A percentile compares a stretch with the other conserved stretches of the same genome.
phyloP scores from a whole-genome alignment of 2,329 filamentous ascomycete genomes.

The Talaromyces sp. region DNA sequence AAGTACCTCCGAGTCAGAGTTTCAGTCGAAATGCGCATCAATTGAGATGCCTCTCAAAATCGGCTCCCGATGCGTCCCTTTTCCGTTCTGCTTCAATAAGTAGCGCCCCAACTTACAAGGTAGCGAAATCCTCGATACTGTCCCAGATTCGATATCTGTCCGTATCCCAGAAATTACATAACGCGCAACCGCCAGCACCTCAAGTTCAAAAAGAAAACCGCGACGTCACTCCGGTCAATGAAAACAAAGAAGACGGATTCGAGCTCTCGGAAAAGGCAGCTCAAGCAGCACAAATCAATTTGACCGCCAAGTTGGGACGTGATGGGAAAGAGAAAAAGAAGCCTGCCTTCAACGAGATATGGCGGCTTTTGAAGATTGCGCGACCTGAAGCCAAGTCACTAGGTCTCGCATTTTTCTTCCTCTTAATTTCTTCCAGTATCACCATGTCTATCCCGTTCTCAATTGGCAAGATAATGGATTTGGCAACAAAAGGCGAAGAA shows the following conservation, averaged over 20 bases:
- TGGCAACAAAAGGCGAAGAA: slow-evolving; percentile 70
- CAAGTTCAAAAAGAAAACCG: slow-evolving; percentile 23
- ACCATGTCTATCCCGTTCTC: slow-evolving; percentile 97
- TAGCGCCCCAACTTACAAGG: not conserved
- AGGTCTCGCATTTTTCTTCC: slow-evolving; percentile 72
- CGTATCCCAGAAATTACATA: slow-evolving; percentile 27
- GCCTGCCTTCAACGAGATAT: slow-evolving; percentile 71
- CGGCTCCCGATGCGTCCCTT: slow-evolving; percentile 13
- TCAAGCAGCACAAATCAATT: slow-evolving; percentile 82
- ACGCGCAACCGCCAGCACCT: slow-evolving; percentile 24
- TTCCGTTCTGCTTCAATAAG: slow-evolving; percentile 14
- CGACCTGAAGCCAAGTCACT: slow-evolving; percentile 78
- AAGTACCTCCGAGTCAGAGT: not conserved
- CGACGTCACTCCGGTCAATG: slow-evolving; percentile 41
- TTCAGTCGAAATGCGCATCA: slow-evolving; percentile 23
- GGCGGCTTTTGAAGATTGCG: slow-evolving; percentile 84
- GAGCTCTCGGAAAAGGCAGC: slow-evolving; percentile 76
- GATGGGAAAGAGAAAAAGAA: slow-evolving; percentile 59
- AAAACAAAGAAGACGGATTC: slow-evolving; percentile 59
- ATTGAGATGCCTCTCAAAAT: slow-evolving; percentile 18
- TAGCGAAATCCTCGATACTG: slow-evolving; percentile 18
- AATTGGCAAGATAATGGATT: slow-evolving; percentile 91
- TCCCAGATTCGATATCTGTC: slow-evolving; percentile 29
- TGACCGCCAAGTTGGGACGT: slow-evolving; percentile 82
- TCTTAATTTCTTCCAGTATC: slow-evolving; percentile 85